These are phyloP conservation scores for Peronospora belbahrii DNA, from an alignment of 352 stramenopile genomes.

Conservation along the genomic window DNA sequence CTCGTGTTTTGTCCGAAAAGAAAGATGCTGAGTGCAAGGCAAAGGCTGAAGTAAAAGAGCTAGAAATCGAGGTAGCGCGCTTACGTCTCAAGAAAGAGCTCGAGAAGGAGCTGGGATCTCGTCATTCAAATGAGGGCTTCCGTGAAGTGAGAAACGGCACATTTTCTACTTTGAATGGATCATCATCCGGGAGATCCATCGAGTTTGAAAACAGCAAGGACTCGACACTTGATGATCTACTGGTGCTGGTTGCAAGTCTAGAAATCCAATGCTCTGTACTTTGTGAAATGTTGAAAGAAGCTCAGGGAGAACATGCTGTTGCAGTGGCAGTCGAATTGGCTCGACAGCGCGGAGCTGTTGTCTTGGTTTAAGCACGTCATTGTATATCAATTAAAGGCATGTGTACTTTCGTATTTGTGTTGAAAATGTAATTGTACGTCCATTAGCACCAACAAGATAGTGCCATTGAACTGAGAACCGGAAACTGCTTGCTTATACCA, in stretches of 20 bases:
- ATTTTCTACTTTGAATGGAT: slow-evolving; percentile 4
- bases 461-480: not conserved
- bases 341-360: slow-evolving; percentile 25
- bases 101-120: slow-evolving; percentile 26
- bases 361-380: slow-evolving; percentile 21
- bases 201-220: slow-evolving; percentile 14
- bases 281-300: slow-evolving; percentile 36
- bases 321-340: slow-evolving; percentile 23
- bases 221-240: slow-evolving; percentile 39
- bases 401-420: too few species aligned
- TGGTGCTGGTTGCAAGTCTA: slow-evolving; percentile 58
- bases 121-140: not conserved
- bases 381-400: not conserved
- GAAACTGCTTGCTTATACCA: not conserved
- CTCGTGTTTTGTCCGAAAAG: slow-evolving; percentile 42
- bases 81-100: slow-evolving; percentile 54
- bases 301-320: slow-evolving; percentile 35
- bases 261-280: slow-evolving; percentile 62
- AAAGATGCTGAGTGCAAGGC: slow-evolving; percentile 42
- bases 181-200: slow-evolving; percentile 6
- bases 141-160: slow-evolving; percentile 9
- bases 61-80: slow-evolving; percentile 44
- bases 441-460: not conserved
- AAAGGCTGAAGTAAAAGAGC: slow-evolving; percentile 45
- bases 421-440: not conserved